phyloP scores from a whole-genome alignment of 1,284 basidiomycete species.

The Leccinum huronense region DNA sequence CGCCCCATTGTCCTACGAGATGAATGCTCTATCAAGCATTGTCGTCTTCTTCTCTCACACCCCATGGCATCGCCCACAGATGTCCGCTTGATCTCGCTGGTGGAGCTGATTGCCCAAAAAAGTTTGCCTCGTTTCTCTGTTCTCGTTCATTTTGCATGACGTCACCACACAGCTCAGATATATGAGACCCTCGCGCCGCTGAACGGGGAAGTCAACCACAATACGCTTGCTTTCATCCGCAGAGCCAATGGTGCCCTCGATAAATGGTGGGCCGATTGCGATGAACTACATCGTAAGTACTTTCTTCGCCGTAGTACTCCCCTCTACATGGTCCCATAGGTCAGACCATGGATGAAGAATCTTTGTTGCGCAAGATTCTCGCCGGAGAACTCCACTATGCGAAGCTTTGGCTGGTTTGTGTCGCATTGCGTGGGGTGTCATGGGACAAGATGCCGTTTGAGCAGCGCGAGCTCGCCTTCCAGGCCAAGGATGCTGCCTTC shows the following conservation, averaged over 20 bases:
- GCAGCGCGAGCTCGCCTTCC: conserved; percentile 90
- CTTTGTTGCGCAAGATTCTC: conserved; percentile 81
- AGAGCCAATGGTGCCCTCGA: conserved; percentile 82
- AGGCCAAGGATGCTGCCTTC: conserved; percentile 88
- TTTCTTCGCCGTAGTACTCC: conserved; percentile 1
- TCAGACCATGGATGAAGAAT: conserved; percentile 79
- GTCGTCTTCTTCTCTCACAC: conserved; percentile 76
- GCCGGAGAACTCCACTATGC: conserved; percentile 87
- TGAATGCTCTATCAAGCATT: conserved; percentile 82
- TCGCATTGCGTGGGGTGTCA: conserved; percentile 83
- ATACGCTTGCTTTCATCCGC: conserved; percentile 82
- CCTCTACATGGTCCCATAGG: conserved; percentile 40
- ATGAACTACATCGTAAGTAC: conserved; percentile 70
- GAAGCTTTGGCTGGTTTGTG: conserved; percentile 91
- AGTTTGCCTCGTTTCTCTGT: conserved; percentile 46
- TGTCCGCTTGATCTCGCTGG: conserved; percentile 80
- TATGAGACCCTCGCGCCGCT: conserved; percentile 85
- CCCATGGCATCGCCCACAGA: conserved; percentile 88
- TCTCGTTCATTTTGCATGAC: conserved; percentile 12
- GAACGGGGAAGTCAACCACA: conserved; percentile 83
- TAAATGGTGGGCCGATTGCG: conserved; percentile 87
- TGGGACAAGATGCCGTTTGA: conserved; percentile 96
- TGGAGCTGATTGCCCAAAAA: conserved; percentile 90
- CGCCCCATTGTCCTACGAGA: conserved; percentile 87
- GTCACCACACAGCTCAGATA: conserved; percentile 66